phyloP scores from a whole-genome alignment of 192 early-diverging fungal genomes.

The Fimicolochytrium jonesii region DNA sequence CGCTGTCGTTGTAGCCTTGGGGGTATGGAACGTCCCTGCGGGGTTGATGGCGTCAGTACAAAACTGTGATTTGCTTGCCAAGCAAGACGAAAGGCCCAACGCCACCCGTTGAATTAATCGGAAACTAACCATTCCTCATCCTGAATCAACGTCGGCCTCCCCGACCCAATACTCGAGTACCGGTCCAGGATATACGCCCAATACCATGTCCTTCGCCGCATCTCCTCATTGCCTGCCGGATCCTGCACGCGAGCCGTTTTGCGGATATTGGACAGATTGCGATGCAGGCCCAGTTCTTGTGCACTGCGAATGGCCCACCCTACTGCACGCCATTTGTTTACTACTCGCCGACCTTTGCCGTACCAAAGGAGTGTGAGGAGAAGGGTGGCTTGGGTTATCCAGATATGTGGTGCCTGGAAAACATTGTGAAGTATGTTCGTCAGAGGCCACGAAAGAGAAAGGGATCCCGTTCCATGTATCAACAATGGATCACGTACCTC shows the following conservation, averaged over 20 bases:
- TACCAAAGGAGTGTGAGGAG: background rate
- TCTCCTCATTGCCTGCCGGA: constrained; percentile 17
- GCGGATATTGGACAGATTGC: constrained; percentile 21
- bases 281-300: constrained; percentile 24
- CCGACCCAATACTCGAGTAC: constrained; percentile 1
- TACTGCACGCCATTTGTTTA: constrained; percentile 5
- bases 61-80: background rate
- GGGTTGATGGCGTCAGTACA: background rate
- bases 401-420: constrained; percentile 14
- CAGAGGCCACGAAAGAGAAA: too few species aligned
- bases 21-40: constrained; percentile 12
- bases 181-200: constrained; percentile 14
- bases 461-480: too few species aligned
- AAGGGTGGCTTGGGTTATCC: constrained; percentile 12
- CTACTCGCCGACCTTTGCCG: background rate
- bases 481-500: too few species aligned
- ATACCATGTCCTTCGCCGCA: constrained; percentile 16
- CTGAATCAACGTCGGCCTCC: constrained; percentile 11
- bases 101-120: background rate
- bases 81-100: background rate
- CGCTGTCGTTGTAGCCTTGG: background rate
- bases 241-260: constrained; percentile 25
- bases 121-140: constrained; percentile 24
- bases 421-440: too few species aligned
- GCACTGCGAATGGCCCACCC: constrained; percentile 11